A percentile compares a stretch with the other conserved stretches of the same genome.
phyloP scores from a whole-genome alignment of 352 stramenopile species.

The Salisapilia sapeloensis region DNA sequence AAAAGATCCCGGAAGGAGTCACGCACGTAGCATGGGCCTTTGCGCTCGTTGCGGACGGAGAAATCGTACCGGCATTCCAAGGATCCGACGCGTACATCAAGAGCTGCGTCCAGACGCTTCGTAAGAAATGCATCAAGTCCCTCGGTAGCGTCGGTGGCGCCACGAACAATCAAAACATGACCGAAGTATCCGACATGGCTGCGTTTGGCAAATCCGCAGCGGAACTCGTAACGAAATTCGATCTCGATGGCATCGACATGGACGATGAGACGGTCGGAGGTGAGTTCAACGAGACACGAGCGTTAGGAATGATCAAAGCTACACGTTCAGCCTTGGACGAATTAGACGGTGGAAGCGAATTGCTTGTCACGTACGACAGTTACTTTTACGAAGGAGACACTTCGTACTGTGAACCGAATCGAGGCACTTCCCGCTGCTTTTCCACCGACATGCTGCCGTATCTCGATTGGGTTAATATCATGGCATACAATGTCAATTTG shows the following conservation, averaged over 20 bases:
- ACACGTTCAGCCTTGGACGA: constrained; percentile 22
- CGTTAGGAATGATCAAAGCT: constrained; percentile 24
- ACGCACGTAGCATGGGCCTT: constrained; percentile 66
- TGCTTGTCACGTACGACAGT: constrained; percentile 54
- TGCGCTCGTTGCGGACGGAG: constrained; percentile 31
- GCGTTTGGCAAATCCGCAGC: constrained; percentile 31
- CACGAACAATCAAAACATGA: constrained; percentile 52
- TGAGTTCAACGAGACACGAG: constrained; percentile 27
- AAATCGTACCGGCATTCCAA: constrained; percentile 37
- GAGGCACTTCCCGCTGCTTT: constrained; percentile 43
- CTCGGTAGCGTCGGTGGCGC: constrained; percentile 50
- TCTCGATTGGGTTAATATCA: constrained; percentile 71
- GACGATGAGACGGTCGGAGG: constrained; percentile 57
- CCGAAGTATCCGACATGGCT: constrained; percentile 15
- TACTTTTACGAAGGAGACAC: constrained; percentile 37
- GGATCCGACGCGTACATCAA: constrained; percentile 29
- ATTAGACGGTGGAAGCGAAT: constrained; percentile 5
- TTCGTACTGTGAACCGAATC: constrained; percentile 15
- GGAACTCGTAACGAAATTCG: constrained; percentile 34
- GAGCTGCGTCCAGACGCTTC: constrained; percentile 35
- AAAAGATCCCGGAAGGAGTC: constrained; percentile 34
- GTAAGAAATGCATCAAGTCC: constrained; percentile 32
- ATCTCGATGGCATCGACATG: constrained; percentile 51
- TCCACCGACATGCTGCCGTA: constrained; percentile 21
- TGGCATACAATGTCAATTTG: constrained; percentile 63